Percentiles rank a stretch among this genome's conserved stretches.
These are phyloP conservation scores for Alternaria alternata DNA, from an alignment of 2,329 filamentous ascomycete species.

Conservation along the genomic window DNA sequence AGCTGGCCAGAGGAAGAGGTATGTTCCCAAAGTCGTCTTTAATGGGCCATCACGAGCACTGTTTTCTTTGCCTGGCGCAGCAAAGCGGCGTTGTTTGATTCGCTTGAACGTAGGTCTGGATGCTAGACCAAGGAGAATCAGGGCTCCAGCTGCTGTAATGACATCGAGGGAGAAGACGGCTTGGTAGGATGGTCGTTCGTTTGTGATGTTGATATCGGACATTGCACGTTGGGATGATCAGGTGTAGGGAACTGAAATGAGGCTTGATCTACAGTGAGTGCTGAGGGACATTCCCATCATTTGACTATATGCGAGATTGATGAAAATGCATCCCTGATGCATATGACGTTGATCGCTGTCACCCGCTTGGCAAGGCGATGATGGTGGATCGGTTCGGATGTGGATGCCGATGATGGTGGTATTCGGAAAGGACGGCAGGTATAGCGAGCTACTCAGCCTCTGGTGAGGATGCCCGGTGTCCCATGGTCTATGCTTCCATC, in stretches of 20 bases:
- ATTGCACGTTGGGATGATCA: not conserved
- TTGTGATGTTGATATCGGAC: constrained; percentile 7
- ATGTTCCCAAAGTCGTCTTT: constrained; percentile 8
- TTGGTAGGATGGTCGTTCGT: constrained; percentile 6
- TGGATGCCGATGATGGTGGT: not conserved
- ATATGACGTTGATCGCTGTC: constrained; percentile 6
- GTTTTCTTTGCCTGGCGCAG: not conserved
- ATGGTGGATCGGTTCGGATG: not conserved
- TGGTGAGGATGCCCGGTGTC: not conserved
- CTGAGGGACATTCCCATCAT: not conserved
- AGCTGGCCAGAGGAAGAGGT: constrained; percentile 12
- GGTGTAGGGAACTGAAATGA: too few species aligned
- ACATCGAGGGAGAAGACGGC: constrained; percentile 16
- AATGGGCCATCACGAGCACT: constrained; percentile 7
- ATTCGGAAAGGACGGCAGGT: constrained; percentile 5
- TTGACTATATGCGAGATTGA: not conserved
- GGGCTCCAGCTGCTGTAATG: not conserved
- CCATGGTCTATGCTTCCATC: too few species aligned
- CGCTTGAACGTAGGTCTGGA: too few species aligned
- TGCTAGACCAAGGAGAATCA: constrained; percentile 1
- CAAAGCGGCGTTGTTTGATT: too few species aligned
- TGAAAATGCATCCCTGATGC: not conserved
- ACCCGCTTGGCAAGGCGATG: not conserved
- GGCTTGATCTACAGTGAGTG: too few species aligned
- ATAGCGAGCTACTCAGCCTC: not conserved